Evolutionary conservation across 2,329 filamentous ascomycete species (phyloP), one percentile per base, ranked within the genome.

Genomic region (Bipolaris victoriae): DNA sequence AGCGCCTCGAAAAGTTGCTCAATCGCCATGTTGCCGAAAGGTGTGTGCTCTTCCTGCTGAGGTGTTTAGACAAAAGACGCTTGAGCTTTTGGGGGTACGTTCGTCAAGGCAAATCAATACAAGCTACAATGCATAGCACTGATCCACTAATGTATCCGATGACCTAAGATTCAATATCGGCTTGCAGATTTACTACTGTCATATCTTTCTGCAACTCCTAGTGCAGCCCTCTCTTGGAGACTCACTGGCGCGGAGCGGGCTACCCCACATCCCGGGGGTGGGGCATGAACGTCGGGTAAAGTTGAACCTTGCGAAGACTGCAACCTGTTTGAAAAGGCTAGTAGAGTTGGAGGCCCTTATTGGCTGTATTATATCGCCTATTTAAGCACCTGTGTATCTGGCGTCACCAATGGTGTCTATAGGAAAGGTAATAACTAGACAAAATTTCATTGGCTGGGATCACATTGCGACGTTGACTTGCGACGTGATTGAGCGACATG

Each of bases 201-300:
- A 16, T 18, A 45, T 2, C 43, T 24, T 9, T 26, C 31, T 36
- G 16, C 20, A 18, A 18, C 1, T 24, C 20, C 24, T 26, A 36
- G 13, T 9, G 29, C n/a, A 40, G 29, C 41, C 29, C 10, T 20
- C 13, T 22, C 16, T n/a, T 3, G 31, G 54, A 33, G 54, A 36
- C 20, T 44, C 29, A 26, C 31, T 33, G 40, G 22, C n/a, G 43
- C 37, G 10, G 45, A 40, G 40, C 15, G 26, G 16, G 7, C 22
- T 53, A 68, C 70, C 69, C 69, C 70, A 72, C 70, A 72, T 61
- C n/a, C 40, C 50, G 51, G 52, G 60, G 64, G 69, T 72, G 70
- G 70, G 69, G 70, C 69, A 63, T 47, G 22, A 52, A 46, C 26
- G 31, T 55, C 67, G 68, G 68, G 61, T 68, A 67, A 66, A 43